Evolutionary conservation across 805 yeast genomes (phyloP).

Genomic region (Tetrapisispora namnaoensis): DNA sequence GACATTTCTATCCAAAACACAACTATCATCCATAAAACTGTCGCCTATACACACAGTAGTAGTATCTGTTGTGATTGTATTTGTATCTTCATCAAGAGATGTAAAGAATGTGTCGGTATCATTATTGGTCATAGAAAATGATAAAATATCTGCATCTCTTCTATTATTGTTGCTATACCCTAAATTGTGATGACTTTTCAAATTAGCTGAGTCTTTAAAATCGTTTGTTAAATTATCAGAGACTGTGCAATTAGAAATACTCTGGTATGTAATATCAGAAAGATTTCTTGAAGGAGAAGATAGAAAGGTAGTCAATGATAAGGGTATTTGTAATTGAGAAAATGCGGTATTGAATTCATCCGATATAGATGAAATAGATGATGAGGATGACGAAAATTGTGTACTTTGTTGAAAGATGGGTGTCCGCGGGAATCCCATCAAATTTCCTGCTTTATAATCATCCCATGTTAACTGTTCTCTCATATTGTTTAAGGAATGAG

Average conservation of each 20-base stretch:
- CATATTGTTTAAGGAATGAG: not conserved
- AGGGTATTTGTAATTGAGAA: not conserved
- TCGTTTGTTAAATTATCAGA: not conserved
- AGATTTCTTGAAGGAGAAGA: not conserved
- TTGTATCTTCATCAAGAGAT: not conserved
- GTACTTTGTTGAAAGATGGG: not conserved
- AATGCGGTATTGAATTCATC: not conserved
- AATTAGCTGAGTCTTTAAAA: not conserved
- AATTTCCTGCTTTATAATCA: not conserved
- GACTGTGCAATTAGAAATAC: not conserved
- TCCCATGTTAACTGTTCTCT: not conserved
- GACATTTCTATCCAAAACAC: not conserved
- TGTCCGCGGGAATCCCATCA: not conserved
- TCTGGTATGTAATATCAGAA: not conserved
- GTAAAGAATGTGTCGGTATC: too few relatives aligned
- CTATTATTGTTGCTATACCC: not conserved
- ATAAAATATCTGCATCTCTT: not conserved
- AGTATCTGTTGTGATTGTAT: not conserved
- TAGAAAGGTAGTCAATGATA: not conserved
- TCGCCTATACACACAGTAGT: not conserved
- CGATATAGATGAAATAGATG: not conserved
- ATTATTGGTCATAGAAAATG: not conserved
- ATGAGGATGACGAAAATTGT: not conserved
- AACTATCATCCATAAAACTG: not conserved
- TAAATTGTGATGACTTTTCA: not conserved